Conservation (phyloP, 192 early-diverging fungal genomes). For the Rhizoclosmatium globosum region DNA sequence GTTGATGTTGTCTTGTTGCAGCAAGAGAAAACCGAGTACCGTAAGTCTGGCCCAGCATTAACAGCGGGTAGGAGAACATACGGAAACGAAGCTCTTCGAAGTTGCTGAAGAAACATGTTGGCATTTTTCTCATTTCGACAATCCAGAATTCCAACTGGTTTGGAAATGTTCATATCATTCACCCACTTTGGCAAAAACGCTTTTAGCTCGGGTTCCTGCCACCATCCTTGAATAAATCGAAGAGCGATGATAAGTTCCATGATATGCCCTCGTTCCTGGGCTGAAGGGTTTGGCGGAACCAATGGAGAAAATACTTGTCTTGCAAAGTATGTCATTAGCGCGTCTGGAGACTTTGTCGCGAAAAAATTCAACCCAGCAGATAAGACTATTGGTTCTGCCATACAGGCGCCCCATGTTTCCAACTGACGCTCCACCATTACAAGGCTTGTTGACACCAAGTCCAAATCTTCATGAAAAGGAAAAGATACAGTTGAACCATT, state of each 20-base stretch:
- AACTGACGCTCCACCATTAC: neutral
- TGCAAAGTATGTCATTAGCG: neutral
- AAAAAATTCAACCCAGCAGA: constrained; percentile 11
- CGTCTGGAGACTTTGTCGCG: neutral
- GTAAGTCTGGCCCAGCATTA: constrained; percentile 37
- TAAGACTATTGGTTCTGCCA: constrained; percentile 22
- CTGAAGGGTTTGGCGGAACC: neutral
- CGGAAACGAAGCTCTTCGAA: constrained; percentile 18
- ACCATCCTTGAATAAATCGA: constrained; percentile 19
- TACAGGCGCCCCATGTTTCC: neutral
- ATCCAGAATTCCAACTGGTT: constrained; percentile 21
- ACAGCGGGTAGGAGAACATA: constrained; percentile 17
- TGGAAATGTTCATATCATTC: neutral
- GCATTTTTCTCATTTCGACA: neutral
- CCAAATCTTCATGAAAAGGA: neutral
- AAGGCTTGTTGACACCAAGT: constrained; percentile 6
- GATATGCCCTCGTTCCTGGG: constrained; percentile 22
- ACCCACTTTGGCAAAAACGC: constrained; percentile 17
- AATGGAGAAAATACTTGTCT: constrained; percentile 3
- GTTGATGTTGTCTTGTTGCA: constrained; percentile 35
- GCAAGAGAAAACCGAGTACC: constrained; percentile 28
- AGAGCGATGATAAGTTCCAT: constrained; percentile 23
- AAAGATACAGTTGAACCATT: constrained; percentile 13
- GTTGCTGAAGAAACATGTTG: constrained; percentile 24
- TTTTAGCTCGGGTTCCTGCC: constrained; percentile 14